These are phyloP conservation scores for Polytolypa hystricis DNA, from an alignment of 2,329 filamentous ascomycete species.

Conservation along the genomic window DNA sequence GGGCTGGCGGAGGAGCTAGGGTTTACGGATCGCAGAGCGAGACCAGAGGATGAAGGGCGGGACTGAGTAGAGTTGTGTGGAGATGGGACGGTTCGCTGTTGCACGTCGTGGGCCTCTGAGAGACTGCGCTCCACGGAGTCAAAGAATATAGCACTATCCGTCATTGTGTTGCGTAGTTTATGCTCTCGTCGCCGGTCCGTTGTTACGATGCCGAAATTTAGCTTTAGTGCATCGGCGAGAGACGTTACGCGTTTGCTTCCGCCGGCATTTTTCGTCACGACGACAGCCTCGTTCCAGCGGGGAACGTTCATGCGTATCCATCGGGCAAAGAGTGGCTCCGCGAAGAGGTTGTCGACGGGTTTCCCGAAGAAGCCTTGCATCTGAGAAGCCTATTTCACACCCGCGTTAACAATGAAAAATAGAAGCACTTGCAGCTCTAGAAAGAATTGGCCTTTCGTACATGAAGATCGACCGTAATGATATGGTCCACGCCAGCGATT, in stretches of 20 bases:
- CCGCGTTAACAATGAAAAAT: not conserved
- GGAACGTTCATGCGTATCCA: slow-evolving; percentile 88
- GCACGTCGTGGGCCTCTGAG: slow-evolving; percentile 12
- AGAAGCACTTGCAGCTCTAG: not conserved
- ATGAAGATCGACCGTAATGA: slow-evolving; percentile 94
- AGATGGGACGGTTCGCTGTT: slow-evolving; percentile 2
- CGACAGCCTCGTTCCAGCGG: slow-evolving; percentile 79
- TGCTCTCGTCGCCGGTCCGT: slow-evolving; percentile 45
- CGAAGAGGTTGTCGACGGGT: slow-evolving; percentile 93
- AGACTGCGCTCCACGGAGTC: slow-evolving; percentile 45
- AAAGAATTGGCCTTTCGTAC: slow-evolving; percentile 31
- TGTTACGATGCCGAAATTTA: slow-evolving; percentile 89
- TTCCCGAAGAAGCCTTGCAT: slow-evolving; percentile 99
- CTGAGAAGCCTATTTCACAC: slow-evolving; percentile 55
- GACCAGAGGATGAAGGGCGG: not conserved
- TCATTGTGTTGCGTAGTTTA: slow-evolving; percentile 46
- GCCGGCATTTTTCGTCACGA: slow-evolving; percentile 96
- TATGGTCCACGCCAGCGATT: slow-evolving; percentile 90
- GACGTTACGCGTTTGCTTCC: slow-evolving; percentile 96
- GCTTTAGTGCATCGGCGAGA: slow-evolving; percentile 84
- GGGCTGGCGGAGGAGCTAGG: slow-evolving; percentile 2
- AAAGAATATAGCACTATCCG: slow-evolving; percentile 66
- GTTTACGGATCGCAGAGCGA: not conserved
- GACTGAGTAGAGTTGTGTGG: not conserved
- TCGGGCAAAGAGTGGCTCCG: slow-evolving; percentile 85